Base-by-base conservation (phyloP, 2,329 filamentous ascomycete genomes). In the Eutypa lata region DNA sequence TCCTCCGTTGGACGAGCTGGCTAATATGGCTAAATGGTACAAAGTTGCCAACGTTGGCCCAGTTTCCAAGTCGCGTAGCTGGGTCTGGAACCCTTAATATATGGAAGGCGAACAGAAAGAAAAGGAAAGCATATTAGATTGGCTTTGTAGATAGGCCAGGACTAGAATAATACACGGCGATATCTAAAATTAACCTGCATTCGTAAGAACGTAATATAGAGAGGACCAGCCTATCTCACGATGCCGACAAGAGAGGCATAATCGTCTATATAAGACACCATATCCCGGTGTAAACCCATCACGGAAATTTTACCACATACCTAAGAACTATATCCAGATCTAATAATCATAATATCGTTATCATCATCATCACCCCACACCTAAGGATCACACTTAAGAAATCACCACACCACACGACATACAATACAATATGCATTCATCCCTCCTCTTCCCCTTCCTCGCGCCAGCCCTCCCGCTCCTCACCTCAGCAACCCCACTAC, bases 21-120 rank as follows among this genome's bases (percentile, higher is more conserved):
- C 51, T 60, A 60, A 60, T 60, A 60, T 58, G 58, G 58, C 31
- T 60, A 60, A 60, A 58, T 44, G 42, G 21, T 26, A 21, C 14
- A 26, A 13, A 14, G 11, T n/a, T 19, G 11, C 42, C 42, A 44
- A 10, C 42, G 42, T 16, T 8, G 5, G 6, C 19, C 21, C 42
- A n/a, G 42, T 3, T 19, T 13, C 7, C 19, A 3, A 24, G 22
- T 1, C 19, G 11, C 38, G 14, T 8, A 19, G 42, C 19, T 19
- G n/a, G 42, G 14, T 10, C 42, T 19, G 18, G 42, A 19, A 28
- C 42, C 42, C 22, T 44, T 22, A 44, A 24, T 44, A 44, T 44
- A 44, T 16, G 16, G 42, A 44, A 26, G 42, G 21, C 42, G 2
- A 44, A 19, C 13, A 43, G 14, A 44, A 11, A 26, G 21, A 24